Evolutionary conservation across 495 filamentous ascomycete species (phyloP).

Genomic region (Penicillium paradoxum): DNA sequence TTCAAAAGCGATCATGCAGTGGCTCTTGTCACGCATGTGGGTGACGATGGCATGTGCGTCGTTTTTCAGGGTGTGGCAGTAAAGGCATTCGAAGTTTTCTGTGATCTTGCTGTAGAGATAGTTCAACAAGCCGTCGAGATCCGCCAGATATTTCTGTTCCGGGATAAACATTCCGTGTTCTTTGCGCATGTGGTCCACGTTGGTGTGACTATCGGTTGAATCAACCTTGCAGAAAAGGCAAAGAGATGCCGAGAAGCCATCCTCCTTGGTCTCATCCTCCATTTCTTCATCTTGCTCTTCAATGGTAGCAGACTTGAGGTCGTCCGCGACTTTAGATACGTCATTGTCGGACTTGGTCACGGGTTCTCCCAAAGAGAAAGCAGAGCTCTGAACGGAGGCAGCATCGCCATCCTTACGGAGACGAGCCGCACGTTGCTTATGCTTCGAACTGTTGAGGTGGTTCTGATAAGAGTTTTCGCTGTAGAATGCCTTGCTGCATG

Average conservation of each 20-base stretch:
- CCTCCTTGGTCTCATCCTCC: slow-evolving; percentile 27
- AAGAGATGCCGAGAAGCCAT: slow-evolving; percentile 48
- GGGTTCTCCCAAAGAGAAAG: slow-evolving; percentile 84
- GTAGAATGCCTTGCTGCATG: slow-evolving; percentile 89
- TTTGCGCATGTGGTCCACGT: slow-evolving; percentile 82
- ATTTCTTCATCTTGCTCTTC: slow-evolving; percentile 43
- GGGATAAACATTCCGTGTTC: slow-evolving; percentile 96
- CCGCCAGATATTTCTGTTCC: slow-evolving; percentile 71
- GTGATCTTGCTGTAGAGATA: slow-evolving; percentile 71
- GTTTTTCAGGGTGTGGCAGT: slow-evolving; percentile 72
- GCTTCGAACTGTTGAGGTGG: slow-evolving; percentile 87
- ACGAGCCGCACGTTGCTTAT: slow-evolving; percentile 62
- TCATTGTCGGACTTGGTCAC: slow-evolving; percentile 57
- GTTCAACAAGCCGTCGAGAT: slow-evolving; percentile 75
- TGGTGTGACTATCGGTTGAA: slow-evolving; percentile 65
- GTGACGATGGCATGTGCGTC: slow-evolving; percentile 74
- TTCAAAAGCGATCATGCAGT: slow-evolving; percentile 93
- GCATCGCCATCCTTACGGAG: slow-evolving; percentile 47
- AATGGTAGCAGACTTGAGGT: slow-evolving; percentile 68
- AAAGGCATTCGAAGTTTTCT: slow-evolving; percentile 74
- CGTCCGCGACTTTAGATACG: slow-evolving; percentile 74
- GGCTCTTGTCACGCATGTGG: slow-evolving; percentile 94
- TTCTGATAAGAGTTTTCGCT: slow-evolving; percentile 94
- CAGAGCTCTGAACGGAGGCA: slow-evolving; percentile 84
- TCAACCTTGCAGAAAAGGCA: slow-evolving; percentile 90